Conservation (phyloP, 495 filamentous ascomycete genomes). For the Penicillium coprophilum region DNA sequence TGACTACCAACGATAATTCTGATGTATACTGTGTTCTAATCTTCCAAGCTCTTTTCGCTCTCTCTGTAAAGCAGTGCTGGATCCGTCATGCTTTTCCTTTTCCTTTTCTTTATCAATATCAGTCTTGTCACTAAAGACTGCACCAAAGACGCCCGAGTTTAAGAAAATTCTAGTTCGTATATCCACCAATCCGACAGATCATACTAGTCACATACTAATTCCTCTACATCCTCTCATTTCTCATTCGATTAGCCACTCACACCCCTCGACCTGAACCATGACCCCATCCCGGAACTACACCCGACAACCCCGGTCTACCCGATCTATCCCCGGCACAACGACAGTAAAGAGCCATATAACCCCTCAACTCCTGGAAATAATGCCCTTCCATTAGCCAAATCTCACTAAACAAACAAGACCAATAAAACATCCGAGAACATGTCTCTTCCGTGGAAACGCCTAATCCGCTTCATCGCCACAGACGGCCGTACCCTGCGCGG, state of each 20-base stretch:
- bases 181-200: background rate
- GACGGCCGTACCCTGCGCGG: conserved; percentile 46
- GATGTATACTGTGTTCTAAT: background rate
- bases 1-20: background rate
- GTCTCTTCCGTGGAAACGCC: conserved; percentile 43
- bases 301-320: conserved; percentile 1
- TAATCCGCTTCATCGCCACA: conserved; percentile 50
- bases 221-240: background rate
- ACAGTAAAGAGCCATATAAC: background rate
- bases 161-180: background rate
- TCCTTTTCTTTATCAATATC: background rate
- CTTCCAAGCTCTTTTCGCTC: background rate
- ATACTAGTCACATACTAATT: background rate
- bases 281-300: background rate
- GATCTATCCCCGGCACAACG: background rate
- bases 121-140: background rate
- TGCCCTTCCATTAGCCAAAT: background rate
- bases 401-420: background rate
- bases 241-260: background rate
- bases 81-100: background rate
- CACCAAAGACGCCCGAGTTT: background rate
- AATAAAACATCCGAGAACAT: background rate
- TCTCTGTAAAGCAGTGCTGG: background rate
- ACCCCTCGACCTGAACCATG: background rate
- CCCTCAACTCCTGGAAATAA: conserved; percentile 21